Evolutionary conservation across 1,139 yeast genomes (phyloP).

Genomic region (Candida glucosophila): DNA sequence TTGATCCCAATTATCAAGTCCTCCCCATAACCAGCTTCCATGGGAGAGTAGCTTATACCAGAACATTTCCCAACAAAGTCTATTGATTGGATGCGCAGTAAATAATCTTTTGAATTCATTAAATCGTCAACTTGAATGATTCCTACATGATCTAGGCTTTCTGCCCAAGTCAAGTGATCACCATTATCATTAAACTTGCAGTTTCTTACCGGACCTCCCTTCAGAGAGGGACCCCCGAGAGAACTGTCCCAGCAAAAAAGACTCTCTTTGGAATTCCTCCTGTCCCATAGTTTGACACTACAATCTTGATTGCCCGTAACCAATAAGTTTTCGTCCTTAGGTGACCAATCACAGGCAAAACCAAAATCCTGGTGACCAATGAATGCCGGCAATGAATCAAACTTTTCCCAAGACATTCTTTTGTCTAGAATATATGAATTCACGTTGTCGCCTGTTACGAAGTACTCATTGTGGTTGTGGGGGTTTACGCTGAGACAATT

Average conservation of each 20-base stretch:
- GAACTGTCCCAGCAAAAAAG: constrained; percentile 29
- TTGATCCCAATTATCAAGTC: constrained; percentile 44
- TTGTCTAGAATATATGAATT: constrained; percentile 38
- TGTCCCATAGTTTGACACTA: constrained; percentile 47
- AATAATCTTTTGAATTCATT: constrained; percentile 7
- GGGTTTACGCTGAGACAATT: constrained; percentile 40
- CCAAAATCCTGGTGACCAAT: constrained; percentile 49
- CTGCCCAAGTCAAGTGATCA: constrained; percentile 46
- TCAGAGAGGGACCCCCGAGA: constrained; percentile 14
- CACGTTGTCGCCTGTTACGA: constrained; percentile 45
- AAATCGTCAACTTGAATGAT: constrained; percentile 31
- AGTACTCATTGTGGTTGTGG: constrained; percentile 23
- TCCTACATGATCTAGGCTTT: constrained; percentile 53
- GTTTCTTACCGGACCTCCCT: constrained; percentile 44
- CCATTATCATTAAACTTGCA: constrained; percentile 42
- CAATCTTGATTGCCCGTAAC: constrained; percentile 60
- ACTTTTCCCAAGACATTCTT: constrained; percentile 13
- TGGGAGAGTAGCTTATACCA: constrained; percentile 43
- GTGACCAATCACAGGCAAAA: constrained; percentile 56
- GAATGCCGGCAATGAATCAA: constrained; percentile 11
- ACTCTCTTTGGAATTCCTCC: constrained; percentile 21
- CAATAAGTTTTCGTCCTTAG: constrained; percentile 29
- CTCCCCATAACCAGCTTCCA: constrained; percentile 41
- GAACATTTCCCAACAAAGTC: constrained; percentile 53
- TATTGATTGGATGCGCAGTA: constrained; percentile 35